phyloP scores from a whole-genome alignment of 2,329 filamentous ascomycete species.

The Diplodia scrobiculata region DNA sequence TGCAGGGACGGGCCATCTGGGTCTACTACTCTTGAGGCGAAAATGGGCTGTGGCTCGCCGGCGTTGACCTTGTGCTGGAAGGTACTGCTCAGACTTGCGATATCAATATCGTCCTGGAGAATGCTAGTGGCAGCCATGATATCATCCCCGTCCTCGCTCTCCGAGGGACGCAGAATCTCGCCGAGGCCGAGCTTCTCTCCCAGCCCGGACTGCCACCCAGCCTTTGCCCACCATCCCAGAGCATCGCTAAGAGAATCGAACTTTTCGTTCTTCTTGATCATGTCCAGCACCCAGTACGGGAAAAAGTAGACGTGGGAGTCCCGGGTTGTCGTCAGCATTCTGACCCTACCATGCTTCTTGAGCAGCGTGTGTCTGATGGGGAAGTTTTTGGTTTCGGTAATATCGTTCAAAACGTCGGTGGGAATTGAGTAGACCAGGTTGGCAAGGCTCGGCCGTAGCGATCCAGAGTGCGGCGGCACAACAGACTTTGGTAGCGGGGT shows the following conservation, averaged over 20 bases:
- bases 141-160: conserved; percentile 45
- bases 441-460: conserved; percentile 68
- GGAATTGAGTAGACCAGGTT: conserved; percentile 83
- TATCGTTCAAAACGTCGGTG: conserved; percentile 84
- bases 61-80: conserved; percentile 21
- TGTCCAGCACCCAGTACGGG: conserved; percentile 85
- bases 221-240: conserved; percentile 93
- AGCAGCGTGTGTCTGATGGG: conserved; percentile 76
- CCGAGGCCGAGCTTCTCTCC: conserved; percentile 74
- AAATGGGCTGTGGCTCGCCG: conserved; percentile 29
- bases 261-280: conserved; percentile 75
- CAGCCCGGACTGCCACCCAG: conserved; percentile 83
- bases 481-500: conserved; percentile 64
- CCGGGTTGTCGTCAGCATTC: conserved; percentile 79
- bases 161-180: conserved; percentile 61
- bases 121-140: conserved; percentile 30
- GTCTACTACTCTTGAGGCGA: conserved; percentile 44
- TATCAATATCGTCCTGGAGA: conserved; percentile 58
- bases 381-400: conserved; percentile 71
- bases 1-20: conserved; percentile 38
- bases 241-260: conserved; percentile 89
- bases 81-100: conserved; percentile 58
- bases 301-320: conserved; percentile 96
- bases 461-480: conserved; percentile 63
- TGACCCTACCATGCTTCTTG: conserved; percentile 71